Evolutionary conservation across 441 rosid genomes (phyloP).

Genomic region (Eruca vesicaria): DNA sequence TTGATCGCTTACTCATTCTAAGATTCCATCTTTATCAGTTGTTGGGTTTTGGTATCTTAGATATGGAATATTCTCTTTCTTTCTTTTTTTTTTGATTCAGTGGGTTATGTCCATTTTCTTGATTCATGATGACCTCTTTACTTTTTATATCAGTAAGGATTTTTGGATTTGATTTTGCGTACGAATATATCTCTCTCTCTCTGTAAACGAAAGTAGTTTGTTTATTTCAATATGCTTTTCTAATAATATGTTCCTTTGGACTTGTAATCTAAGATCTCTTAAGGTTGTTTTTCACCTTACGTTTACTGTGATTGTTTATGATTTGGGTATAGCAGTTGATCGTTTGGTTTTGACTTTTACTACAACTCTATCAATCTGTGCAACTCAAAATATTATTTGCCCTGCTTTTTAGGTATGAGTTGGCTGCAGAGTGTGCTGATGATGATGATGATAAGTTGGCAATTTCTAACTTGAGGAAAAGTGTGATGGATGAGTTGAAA

Average conservation of each 20-base stretch:
- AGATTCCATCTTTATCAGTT: conserved; percentile 13
- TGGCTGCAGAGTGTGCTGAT: conserved; percentile 58
- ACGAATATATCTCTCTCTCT: neutral
- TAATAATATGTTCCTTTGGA: too few relatives aligned
- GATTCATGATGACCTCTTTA: neutral
- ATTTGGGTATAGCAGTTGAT: neutral
- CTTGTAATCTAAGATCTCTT: too few relatives aligned
- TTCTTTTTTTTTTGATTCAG: neutral
- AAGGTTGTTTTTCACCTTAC: too few relatives aligned
- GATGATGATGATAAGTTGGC: conserved; percentile 48
- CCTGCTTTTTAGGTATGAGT: conserved; percentile 41
- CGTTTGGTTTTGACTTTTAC: neutral
- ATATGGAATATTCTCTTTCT: neutral
- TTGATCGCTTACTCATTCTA: neutral
- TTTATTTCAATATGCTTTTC: neutral
- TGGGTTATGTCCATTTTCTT: neutral
- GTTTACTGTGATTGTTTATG: neutral
- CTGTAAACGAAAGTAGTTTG: neutral
- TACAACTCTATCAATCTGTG: too few relatives aligned
- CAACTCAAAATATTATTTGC: too few relatives aligned
- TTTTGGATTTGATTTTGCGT: neutral
- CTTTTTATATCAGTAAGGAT: neutral
- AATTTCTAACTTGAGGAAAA: conserved; percentile 46
- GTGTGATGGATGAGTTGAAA: conserved; percentile 41
- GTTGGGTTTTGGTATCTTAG: conserved; percentile 1